A percentile compares a stretch with the other conserved stretches of the same genome.
These are phyloP conservation scores for Boletellus ananas DNA, from an alignment of 768 basidiomycete genomes.

Conservation along the genomic window DNA sequence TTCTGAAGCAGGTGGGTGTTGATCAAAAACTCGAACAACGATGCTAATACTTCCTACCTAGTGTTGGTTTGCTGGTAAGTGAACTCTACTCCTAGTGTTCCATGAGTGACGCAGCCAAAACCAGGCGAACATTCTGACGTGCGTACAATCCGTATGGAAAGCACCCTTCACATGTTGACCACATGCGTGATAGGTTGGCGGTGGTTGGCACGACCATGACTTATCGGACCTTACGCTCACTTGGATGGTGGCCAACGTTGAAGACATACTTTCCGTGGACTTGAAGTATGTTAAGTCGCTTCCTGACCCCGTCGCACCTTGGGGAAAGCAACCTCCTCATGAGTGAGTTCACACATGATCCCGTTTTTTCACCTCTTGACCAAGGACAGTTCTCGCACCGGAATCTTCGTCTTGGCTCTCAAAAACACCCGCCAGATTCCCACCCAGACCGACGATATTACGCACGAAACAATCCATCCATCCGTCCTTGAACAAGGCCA, in stretches of 20 bases:
- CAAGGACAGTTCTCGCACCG: conserved; percentile 43
- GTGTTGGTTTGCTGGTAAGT: conserved; percentile 71
- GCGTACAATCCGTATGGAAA: background rate
- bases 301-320: conserved; percentile 48
- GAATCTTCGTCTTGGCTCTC: conserved; percentile 50
- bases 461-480: conserved; percentile 59
- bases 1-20: conserved; percentile 53
- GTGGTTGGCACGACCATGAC: conserved; percentile 66
- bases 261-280: conserved; percentile 54
- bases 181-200: conserved; percentile 49
- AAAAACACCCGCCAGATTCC: conserved; percentile 49
- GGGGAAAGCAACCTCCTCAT: conserved; percentile 63
- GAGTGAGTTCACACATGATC: conserved; percentile 40
- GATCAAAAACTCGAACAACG: background rate
- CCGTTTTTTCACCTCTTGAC: background rate
- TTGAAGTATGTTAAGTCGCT: conserved; percentile 47
- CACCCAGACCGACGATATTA: conserved; percentile 38
- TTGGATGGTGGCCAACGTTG: conserved; percentile 64
- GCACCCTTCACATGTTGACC: background rate
- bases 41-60: conserved; percentile 22
- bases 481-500: conserved; percentile 50
- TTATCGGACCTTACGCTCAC: conserved; percentile 58
- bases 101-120: conserved; percentile 3
- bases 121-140: conserved; percentile 30
- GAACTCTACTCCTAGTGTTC: background rate